A percentile compares a stretch with the other conserved stretches of the same genome.
phyloP scores from a whole-genome alignment of 2,329 filamentous ascomycete genomes.

The Alternaria longipes region DNA sequence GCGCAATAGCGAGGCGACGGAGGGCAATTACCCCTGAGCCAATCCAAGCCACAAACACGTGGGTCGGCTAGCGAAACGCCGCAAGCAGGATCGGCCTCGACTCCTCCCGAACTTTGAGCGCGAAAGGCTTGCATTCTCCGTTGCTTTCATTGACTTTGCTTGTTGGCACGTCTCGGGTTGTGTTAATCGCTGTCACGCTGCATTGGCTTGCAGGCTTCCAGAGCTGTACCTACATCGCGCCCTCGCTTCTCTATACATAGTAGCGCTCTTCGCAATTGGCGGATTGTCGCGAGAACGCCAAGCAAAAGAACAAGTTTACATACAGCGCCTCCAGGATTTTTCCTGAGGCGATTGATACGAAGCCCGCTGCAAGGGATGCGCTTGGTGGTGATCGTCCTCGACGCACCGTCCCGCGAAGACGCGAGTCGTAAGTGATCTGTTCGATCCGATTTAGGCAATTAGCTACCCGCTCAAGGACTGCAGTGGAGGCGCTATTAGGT shows the following conservation, averaged over 20 bases:
- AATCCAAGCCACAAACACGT: conserved; percentile 28
- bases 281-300: not conserved
- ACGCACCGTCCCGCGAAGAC: conserved; percentile 8
- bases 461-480: conserved; percentile 17
- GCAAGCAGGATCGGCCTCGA: conserved; percentile 21
- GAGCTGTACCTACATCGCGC: not conserved
- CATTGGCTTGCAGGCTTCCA: not conserved
- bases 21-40: conserved; percentile 18
- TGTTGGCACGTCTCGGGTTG: not conserved
- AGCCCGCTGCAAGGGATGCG: conserved; percentile 2
- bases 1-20: not conserved
- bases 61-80: conserved; percentile 23
- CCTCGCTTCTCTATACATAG: conserved; percentile 4
- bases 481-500: conserved; percentile 19
- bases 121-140: not conserved
- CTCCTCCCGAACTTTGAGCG: not conserved
- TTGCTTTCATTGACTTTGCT: conserved; percentile 3
- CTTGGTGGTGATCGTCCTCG: conserved; percentile 6
- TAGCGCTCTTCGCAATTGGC: conserved; percentile 1
- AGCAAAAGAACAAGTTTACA: not conserved
- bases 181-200: not conserved
- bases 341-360: conserved; percentile 4
- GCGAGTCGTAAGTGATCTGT: conserved; percentile 12
- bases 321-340: not conserved
- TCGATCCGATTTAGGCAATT: not conserved